Evolutionary conservation across 768 basidiomycete genomes (phyloP).

Genomic region (Wakefieldia striispora): DNA sequence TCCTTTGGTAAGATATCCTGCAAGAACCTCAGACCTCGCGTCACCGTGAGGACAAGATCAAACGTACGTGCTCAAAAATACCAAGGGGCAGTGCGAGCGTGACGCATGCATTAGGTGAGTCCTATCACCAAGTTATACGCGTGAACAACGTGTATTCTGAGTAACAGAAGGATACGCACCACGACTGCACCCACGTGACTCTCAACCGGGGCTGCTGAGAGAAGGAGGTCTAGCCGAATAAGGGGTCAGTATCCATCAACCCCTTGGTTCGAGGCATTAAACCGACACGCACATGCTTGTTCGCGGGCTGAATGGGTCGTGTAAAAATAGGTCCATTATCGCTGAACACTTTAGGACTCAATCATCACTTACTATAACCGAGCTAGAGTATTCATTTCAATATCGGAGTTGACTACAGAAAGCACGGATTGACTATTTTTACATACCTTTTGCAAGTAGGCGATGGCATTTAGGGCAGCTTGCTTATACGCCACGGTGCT

Average conservation of each 20-base stretch:
- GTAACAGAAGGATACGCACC: slow-evolving; percentile 36
- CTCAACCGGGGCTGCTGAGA: slow-evolving; percentile 70
- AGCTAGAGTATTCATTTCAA: slow-evolving; percentile 38
- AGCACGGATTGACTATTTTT: neutral
- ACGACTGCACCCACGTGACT: slow-evolving; percentile 70
- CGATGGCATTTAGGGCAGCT: slow-evolving; percentile 73
- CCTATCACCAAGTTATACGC: slow-evolving; percentile 34
- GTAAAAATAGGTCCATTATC: neutral
- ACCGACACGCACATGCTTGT: slow-evolving; percentile 56
- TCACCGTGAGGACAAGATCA: neutral
- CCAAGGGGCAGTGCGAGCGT: slow-evolving; percentile 72
- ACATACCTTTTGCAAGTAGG: slow-evolving; percentile 64
- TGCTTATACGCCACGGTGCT: slow-evolving; percentile 79
- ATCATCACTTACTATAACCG: slow-evolving; percentile 59
- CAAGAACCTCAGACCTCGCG: neutral
- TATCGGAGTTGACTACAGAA: neutral
- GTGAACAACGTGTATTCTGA: neutral
- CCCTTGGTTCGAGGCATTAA: neutral
- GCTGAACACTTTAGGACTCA: neutral
- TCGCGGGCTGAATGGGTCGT: slow-evolving; percentile 54
- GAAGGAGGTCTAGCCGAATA: slow-evolving; percentile 48
- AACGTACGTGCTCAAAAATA: slow-evolving; percentile 68
- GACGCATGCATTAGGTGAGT: slow-evolving; percentile 77
- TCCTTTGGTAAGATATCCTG: slow-evolving; percentile 69
- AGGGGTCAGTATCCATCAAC: too few species aligned